These are phyloP conservation scores for Ceratobasidium sp. DNA, from an alignment of 1,284 basidiomycete species.

Conservation along the genomic window DNA sequence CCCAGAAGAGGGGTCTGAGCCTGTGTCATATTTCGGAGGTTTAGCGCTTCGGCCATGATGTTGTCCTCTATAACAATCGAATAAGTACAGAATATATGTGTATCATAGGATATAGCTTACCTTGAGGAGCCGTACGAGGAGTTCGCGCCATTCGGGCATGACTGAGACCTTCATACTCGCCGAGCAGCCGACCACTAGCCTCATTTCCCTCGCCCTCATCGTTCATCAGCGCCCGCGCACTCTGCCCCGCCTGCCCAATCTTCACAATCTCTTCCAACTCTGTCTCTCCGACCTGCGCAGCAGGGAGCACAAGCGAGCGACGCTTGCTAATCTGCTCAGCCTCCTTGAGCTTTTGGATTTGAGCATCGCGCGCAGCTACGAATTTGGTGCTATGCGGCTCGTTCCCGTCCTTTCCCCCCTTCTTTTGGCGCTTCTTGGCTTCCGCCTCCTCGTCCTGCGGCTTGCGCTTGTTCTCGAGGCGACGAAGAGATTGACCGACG, in stretches of 20 bases:
- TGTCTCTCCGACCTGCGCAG: slow-evolving; percentile 93
- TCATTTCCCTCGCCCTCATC: slow-evolving; percentile 74
- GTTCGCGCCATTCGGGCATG: slow-evolving; percentile 91
- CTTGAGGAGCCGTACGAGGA: slow-evolving; percentile 89
- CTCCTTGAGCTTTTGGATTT: slow-evolving; percentile 97
- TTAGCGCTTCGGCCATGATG: slow-evolving; percentile 93
- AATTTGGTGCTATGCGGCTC: slow-evolving; percentile 87
- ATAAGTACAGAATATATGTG: slow-evolving; percentile 24
- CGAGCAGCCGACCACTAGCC: slow-evolving; percentile 86
- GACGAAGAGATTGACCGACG: slow-evolving; percentile 88
- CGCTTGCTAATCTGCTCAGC: slow-evolving; percentile 94
- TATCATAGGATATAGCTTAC: slow-evolving; percentile 63
- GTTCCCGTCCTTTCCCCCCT: slow-evolving; percentile 66
- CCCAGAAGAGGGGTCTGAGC: slow-evolving; percentile 95
- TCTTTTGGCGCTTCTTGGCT: slow-evolving; percentile 84
- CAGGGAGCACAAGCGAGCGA: slow-evolving; percentile 85
- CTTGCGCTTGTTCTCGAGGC: slow-evolving; percentile 92
- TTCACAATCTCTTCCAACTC: slow-evolving; percentile 99
- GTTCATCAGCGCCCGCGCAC: slow-evolving; percentile 82
- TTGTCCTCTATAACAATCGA: slow-evolving; percentile 75
- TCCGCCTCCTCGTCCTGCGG: slow-evolving; percentile 90
- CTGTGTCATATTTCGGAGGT: slow-evolving; percentile 91
- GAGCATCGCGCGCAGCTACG: slow-evolving; percentile 91
- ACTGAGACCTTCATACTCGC: slow-evolving; percentile 91
- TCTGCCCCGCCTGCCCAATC: slow-evolving; percentile 93